Percentiles rank a stretch among this genome's conserved stretches.
Evolutionary conservation across 768 basidiomycete species (phyloP).

Genomic region (Neoboletus magnificus): DNA sequence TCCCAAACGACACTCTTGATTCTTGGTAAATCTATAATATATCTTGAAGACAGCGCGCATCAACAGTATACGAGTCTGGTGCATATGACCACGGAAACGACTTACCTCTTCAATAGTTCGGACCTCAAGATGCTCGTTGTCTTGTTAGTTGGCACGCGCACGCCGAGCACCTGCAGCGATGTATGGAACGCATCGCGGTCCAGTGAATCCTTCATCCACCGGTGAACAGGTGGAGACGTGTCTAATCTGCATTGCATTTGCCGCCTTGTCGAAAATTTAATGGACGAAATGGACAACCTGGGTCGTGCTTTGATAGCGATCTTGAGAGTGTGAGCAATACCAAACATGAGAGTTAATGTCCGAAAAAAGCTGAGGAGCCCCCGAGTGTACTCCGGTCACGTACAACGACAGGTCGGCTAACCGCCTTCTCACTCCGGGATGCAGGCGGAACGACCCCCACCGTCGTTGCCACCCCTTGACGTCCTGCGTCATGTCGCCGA

Average conservation of each 20-base stretch:
- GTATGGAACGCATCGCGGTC: constrained; percentile 65
- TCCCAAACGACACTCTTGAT: constrained; percentile 56
- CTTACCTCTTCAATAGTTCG: constrained; percentile 57
- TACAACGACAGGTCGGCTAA: background rate
- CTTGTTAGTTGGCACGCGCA: constrained; percentile 54
- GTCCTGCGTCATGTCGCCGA: constrained; percentile 75
- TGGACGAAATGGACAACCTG: constrained; percentile 1
- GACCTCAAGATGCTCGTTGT: constrained; percentile 57
- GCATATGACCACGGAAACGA: constrained; percentile 7
- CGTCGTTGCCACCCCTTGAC: constrained; percentile 25
- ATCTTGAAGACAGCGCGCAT: constrained; percentile 35
- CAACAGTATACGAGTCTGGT: constrained; percentile 9
- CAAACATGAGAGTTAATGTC: constrained; percentile 14
- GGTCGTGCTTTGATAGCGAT: constrained; percentile 2
- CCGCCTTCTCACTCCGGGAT: background rate
- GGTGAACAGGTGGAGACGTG: constrained; percentile 45
- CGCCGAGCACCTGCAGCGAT: constrained; percentile 65
- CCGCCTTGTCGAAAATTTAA: background rate
- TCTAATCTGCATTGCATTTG: constrained; percentile 30
- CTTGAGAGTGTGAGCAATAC: constrained; percentile 6
- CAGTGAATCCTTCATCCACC: constrained; percentile 49
- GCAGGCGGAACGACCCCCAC: background rate
- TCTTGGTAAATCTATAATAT: constrained; percentile 66
- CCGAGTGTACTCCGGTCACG: background rate
- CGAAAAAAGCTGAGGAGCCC: background rate